Evolutionary conservation across 257 asterid genomes (phyloP).

Genomic region (Plantago elongata): DNA sequence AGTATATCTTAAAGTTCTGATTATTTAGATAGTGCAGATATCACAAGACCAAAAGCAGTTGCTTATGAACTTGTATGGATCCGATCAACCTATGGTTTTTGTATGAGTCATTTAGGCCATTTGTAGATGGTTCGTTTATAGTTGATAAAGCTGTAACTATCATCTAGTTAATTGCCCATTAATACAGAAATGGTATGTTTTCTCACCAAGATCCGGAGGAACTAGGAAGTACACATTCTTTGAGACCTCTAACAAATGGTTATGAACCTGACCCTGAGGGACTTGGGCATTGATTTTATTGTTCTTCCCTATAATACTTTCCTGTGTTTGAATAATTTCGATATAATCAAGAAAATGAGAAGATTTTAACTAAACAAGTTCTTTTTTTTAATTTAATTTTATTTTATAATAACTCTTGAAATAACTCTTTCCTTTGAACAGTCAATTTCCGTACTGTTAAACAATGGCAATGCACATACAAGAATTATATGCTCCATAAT

Average conservation of each 20-base stretch:
- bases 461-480: not conserved
- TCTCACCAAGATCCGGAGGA: not conserved
- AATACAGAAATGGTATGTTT: not conserved
- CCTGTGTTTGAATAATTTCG: not conserved
- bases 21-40: too few species aligned
- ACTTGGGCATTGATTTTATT: not conserved
- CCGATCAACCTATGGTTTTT: not conserved
- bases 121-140: not conserved
- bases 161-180: not conserved
- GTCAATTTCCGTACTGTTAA: not conserved
- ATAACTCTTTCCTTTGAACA: not conserved
- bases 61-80: too few species aligned
- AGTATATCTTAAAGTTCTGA: too few species aligned
- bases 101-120: not conserved
- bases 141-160: constrained; percentile 1
- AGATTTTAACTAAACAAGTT: too few species aligned
- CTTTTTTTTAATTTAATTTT: too few species aligned
- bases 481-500: not conserved
- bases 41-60: too few species aligned
- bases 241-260: not conserved
- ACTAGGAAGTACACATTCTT: not conserved
- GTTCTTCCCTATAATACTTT: not conserved
- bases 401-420: not conserved
- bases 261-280: not conserved
- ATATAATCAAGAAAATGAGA: not conserved